Percentiles rank a stretch among this genome's conserved stretches.
These are phyloP conservation scores for Auricularia auricula-judae DNA, from an alignment of 768 basidiomycete species.

Conservation along the genomic window DNA sequence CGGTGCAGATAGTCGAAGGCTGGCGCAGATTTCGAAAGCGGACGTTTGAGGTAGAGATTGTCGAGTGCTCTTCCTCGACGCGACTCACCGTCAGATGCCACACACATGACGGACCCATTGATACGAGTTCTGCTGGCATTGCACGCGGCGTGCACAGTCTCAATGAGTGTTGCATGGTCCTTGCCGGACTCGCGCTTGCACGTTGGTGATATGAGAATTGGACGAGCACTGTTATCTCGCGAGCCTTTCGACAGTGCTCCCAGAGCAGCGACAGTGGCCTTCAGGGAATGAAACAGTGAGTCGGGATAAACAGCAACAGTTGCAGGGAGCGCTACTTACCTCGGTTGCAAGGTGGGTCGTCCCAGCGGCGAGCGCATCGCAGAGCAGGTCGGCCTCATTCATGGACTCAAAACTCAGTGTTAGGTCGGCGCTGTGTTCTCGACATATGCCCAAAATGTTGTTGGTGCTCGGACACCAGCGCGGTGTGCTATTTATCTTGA, in stretches of 20 bases:
- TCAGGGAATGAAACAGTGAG: not conserved
- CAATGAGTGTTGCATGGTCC: constrained; percentile 14
- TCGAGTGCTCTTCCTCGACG: constrained; percentile 16
- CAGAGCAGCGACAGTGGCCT: constrained; percentile 20
- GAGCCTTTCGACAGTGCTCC: constrained; percentile 10
- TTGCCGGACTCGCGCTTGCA: constrained; percentile 17
- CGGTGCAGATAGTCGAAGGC: constrained; percentile 12
- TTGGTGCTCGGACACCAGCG: constrained; percentile 10
- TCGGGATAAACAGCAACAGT: too few relatives aligned
- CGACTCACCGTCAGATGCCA: constrained; percentile 23
- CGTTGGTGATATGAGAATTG: constrained; percentile 15
- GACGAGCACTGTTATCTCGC: constrained; percentile 14
- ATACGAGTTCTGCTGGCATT: not conserved
- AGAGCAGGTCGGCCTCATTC: constrained; percentile 4
- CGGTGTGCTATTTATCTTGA: constrained; percentile 10
- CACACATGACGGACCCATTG: not conserved
- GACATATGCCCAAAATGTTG: constrained; percentile 9
- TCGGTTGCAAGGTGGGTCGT: constrained; percentile 6
- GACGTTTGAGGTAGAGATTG: constrained; percentile 13
- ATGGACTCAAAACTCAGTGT: constrained; percentile 10
- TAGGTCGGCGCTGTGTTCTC: constrained; percentile 11
- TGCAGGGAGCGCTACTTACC: not conserved
- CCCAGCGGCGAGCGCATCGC: constrained; percentile 4
- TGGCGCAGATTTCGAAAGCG: constrained; percentile 11
- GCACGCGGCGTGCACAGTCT: constrained; percentile 9